Percentiles rank a stretch among this genome's conserved stretches.
Evolutionary conservation across 1,139 yeast species (phyloP).

Genomic region (Wickerhamiella infanticola): DNA sequence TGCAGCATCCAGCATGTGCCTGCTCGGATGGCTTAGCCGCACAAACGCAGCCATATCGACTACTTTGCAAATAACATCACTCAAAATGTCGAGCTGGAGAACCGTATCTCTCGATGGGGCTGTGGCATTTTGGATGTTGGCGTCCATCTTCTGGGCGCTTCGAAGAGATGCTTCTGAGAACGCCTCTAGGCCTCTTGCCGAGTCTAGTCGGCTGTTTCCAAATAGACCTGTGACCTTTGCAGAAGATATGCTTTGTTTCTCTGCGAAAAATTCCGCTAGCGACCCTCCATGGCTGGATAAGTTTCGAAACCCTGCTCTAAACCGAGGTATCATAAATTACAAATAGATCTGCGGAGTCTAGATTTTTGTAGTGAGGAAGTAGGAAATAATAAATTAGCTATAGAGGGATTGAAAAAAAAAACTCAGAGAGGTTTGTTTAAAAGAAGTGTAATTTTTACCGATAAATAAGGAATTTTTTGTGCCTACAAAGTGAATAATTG

Average conservation of each 20-base stretch:
- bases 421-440: neutral
- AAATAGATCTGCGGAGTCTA: too few relatives aligned
- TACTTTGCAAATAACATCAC: slow-evolving; percentile 81
- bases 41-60: slow-evolving; percentile 91
- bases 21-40: slow-evolving; percentile 73
- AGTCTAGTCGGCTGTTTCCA: slow-evolving; percentile 47
- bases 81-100: slow-evolving; percentile 59
- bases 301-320: neutral
- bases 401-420: neutral
- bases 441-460: neutral
- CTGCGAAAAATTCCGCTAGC: neutral
- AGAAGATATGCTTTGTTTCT: neutral
- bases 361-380: too few relatives aligned
- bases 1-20: slow-evolving; percentile 59
- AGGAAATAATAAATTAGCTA: too few relatives aligned
- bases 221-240: slow-evolving; percentile 46
- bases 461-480: slow-evolving; percentile 3
- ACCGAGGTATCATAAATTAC: neutral
- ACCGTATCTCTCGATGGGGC: slow-evolving; percentile 42
- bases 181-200: slow-evolving; percentile 53
- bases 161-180: slow-evolving; percentile 51
- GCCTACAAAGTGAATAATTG: neutral
- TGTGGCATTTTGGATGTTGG: slow-evolving; percentile 31
- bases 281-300: neutral
- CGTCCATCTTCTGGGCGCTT: slow-evolving; percentile 48